phyloP scores from a whole-genome alignment of 192 early-diverging fungal genomes.

The Neocallimastix lanati region DNA sequence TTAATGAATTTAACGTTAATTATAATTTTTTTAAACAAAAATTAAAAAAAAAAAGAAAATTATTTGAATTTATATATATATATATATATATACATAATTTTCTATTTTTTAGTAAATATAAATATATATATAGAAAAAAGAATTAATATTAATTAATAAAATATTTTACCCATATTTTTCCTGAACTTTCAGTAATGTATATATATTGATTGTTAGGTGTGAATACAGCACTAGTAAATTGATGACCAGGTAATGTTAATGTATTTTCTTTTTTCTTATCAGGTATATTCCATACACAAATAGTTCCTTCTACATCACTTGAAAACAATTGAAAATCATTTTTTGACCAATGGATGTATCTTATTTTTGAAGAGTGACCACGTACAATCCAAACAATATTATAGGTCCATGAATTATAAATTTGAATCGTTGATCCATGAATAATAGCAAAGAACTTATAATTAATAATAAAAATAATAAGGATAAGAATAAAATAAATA shows the following conservation, averaged over 20 bases:
- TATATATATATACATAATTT: too few relatives aligned
- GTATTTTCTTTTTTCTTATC: neutral
- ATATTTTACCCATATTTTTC: neutral
- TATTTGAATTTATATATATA: too few relatives aligned
- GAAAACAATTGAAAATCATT: neutral
- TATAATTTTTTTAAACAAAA: too few relatives aligned
- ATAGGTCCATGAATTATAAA: constrained; percentile 33
- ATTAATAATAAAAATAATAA: neutral
- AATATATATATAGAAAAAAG: too few relatives aligned
- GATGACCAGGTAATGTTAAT: neutral
- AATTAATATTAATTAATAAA: too few relatives aligned
- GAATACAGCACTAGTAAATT: neutral
- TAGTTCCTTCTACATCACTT: neutral
- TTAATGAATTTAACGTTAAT: too few relatives aligned
- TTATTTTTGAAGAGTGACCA: constrained; percentile 32
- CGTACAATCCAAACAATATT: constrained; percentile 23
- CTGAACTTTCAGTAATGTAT: neutral
- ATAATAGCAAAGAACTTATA: constrained; percentile 41
- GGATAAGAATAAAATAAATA: neutral
- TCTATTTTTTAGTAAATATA: too few relatives aligned
- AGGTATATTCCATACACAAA: neutral
- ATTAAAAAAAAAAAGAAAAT: too few relatives aligned
- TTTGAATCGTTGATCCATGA: constrained; percentile 20
- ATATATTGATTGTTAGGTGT: neutral
- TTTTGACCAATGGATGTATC: constrained; percentile 22